A percentile compares a stretch with the other conserved stretches of the same genome.
Conservation (phyloP, 805 yeast genomes). For the Isabelozyma heimii region DNA sequence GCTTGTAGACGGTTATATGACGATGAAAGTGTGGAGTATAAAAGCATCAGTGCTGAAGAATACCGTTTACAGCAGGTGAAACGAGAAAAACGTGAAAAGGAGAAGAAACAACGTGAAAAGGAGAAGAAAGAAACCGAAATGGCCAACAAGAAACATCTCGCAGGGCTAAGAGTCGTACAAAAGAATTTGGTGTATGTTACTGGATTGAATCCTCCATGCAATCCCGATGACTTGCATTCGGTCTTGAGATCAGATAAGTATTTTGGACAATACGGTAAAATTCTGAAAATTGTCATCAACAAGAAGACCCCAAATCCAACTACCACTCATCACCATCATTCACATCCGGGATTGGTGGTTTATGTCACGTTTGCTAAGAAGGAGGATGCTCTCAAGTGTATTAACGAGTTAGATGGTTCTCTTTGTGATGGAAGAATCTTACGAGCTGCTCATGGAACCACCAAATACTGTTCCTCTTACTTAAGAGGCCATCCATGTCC, state of each 20-base stretch:
- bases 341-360: slow-evolving; percentile 83
- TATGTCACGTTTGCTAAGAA: slow-evolving; percentile 90
- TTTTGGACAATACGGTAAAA: slow-evolving; percentile 98
- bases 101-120: slow-evolving; percentile 80
- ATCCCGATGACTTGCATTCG: slow-evolving; percentile 78
- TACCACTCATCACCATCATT: slow-evolving; percentile 35
- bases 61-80: slow-evolving; percentile 77
- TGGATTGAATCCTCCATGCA: slow-evolving; percentile 84
- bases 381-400: slow-evolving; percentile 94
- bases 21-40: slow-evolving; percentile 89
- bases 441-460: slow-evolving; percentile 97
- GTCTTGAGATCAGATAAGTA: slow-evolving; percentile 85
- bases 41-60: slow-evolving; percentile 80
- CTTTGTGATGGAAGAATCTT: slow-evolving; percentile 86
- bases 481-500: slow-evolving; percentile 95
- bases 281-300: slow-evolving; percentile 89
- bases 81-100: slow-evolving; percentile 77
- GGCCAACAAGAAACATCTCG: slow-evolving; percentile 80
- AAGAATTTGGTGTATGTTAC: slow-evolving; percentile 95
- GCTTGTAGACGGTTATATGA: slow-evolving; percentile 95
- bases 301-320: slow-evolving; percentile 56
- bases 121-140: slow-evolving; percentile 89
- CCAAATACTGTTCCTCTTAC: slow-evolving; percentile 96
- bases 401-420: slow-evolving; percentile 88
- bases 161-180: slow-evolving; percentile 98